Percentiles rank a stretch among this genome's conserved stretches.
Evolutionary conservation across 2,329 filamentous ascomycete genomes (phyloP).

Genomic region (Truncatella angustata): DNA sequence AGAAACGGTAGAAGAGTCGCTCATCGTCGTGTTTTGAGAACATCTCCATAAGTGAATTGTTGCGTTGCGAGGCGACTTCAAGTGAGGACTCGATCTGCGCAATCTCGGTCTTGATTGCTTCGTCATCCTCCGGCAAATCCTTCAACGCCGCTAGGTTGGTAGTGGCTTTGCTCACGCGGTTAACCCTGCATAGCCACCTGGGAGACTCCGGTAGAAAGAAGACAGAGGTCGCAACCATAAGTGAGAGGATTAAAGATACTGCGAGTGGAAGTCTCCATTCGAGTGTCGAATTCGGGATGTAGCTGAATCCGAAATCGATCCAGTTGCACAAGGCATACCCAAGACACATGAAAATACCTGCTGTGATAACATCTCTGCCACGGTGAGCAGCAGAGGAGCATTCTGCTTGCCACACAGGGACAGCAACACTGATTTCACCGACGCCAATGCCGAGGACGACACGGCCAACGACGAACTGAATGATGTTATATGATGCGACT

Average conservation of each 20-base stretch:
- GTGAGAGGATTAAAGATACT: constrained; percentile 27
- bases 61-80: constrained; percentile 36
- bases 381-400: constrained; percentile 37
- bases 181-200: constrained; percentile 32
- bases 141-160: constrained; percentile 27
- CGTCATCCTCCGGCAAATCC: constrained; percentile 17
- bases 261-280: constrained; percentile 33
- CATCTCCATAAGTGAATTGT: constrained; percentile 38
- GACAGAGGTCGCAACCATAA: constrained; percentile 24
- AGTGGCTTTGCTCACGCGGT: constrained; percentile 25
- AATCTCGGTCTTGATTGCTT: constrained; percentile 36
- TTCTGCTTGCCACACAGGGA: constrained; percentile 40
- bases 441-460: constrained; percentile 38
- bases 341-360: constrained; percentile 34
- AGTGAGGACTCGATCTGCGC: constrained; percentile 46
- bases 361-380: constrained; percentile 37
- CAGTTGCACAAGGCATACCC: constrained; percentile 39
- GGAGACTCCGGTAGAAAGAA: constrained; percentile 34
- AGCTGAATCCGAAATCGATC: constrained; percentile 44
- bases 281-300: constrained; percentile 20
- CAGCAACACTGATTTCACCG: constrained; percentile 36
- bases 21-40: constrained; percentile 48
- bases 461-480: constrained; percentile 40
- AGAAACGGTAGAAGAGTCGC: constrained; percentile 46
- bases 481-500: constrained; percentile 32